phyloP scores from a whole-genome alignment of 805 yeast genomes.

The Zygoascus tannicola region DNA sequence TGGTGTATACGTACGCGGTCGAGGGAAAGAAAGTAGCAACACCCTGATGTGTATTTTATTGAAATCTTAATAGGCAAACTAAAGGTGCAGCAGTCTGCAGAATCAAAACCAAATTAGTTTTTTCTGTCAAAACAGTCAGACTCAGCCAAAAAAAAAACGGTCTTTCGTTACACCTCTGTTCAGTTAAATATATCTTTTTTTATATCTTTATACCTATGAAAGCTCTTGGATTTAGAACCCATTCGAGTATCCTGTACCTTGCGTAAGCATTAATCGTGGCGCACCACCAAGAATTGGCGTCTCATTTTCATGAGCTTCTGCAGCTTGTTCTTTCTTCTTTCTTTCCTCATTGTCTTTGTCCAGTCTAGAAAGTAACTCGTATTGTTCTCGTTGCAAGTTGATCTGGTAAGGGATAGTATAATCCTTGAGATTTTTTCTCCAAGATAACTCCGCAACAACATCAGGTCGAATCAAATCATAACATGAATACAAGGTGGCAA shows the following conservation, averaged over 20 bases:
- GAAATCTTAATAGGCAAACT: no score
- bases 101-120: no score
- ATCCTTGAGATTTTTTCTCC: slow-evolving; percentile 80
- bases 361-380: slow-evolving; percentile 52
- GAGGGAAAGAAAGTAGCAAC: no score
- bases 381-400: slow-evolving; percentile 73
- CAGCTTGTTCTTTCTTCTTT: slow-evolving; percentile 44
- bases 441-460: slow-evolving; percentile 76
- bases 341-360: slow-evolving; percentile 63
- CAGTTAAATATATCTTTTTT: no score
- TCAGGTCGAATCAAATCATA: slow-evolving; percentile 75
- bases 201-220: no score
- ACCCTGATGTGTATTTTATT: no score
- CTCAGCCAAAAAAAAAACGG: no score
- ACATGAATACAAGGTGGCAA: slow-evolving; percentile 79
- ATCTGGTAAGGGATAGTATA: slow-evolving; percentile 89
- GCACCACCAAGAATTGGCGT: slow-evolving; percentile 42
- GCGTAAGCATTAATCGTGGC: slow-evolving; percentile 67
- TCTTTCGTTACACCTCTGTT: no score
- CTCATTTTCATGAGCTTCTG: slow-evolving; percentile 38
- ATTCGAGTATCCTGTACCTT: slow-evolving; percentile 37
- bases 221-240: slow-evolving; percentile 5
- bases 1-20: no score
- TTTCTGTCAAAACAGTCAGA: no score
- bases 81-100: no score